Percentiles rank a stretch among this genome's conserved stretches.
phyloP scores from a whole-genome alignment of 2,329 filamentous ascomycete genomes.

The Boeremia exigua region DNA sequence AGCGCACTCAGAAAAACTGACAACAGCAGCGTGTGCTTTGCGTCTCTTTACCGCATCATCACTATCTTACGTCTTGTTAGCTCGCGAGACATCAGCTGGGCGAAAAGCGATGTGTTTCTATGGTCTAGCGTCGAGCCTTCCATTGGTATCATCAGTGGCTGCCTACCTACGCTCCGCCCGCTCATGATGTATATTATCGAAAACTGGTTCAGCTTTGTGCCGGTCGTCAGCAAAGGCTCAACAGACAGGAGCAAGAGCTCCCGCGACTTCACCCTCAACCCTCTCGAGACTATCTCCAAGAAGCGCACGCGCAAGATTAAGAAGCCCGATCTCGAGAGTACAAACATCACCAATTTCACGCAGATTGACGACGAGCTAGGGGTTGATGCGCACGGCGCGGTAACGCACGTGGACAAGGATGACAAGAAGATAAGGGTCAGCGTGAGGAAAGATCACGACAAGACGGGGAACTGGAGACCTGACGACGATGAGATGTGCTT shows the following conservation, averaged over 20 bases:
- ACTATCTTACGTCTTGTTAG: neutral
- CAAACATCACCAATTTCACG: constrained; percentile 6
- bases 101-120: neutral
- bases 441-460: constrained; percentile 6
- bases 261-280: constrained; percentile 4
- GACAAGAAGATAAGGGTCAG: constrained; percentile 2
- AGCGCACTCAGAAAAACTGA: neutral
- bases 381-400: constrained; percentile 4
- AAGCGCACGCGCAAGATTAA: constrained; percentile 29
- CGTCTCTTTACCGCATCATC: neutral
- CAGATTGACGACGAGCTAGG: constrained; percentile 12
- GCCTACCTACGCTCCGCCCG: neutral
- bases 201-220: neutral
- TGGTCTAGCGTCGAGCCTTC: neutral
- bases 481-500: constrained; percentile 31
- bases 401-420: neutral
- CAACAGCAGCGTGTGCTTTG: neutral
- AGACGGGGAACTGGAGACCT: constrained; percentile 20
- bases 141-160: neutral
- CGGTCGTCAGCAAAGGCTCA: neutral
- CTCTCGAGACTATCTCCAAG: constrained; percentile 29
- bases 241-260: constrained; percentile 1
- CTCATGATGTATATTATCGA: neutral
- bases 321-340: constrained; percentile 19
- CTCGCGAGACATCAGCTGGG: neutral